phyloP scores from a whole-genome alignment of 2,329 filamentous ascomycete genomes.

The Trichoderma sp. region DNA sequence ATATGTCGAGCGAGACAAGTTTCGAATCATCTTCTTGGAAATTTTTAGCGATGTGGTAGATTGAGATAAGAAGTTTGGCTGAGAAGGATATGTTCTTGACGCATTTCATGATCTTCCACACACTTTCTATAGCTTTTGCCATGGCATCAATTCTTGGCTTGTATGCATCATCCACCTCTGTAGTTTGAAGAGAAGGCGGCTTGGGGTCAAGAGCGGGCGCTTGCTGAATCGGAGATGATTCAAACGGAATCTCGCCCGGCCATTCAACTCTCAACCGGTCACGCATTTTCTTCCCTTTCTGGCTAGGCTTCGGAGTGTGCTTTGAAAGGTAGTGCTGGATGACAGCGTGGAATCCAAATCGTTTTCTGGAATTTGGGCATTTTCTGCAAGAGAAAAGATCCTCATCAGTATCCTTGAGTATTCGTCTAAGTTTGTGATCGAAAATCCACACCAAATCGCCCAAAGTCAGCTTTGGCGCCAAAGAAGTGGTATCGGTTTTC shows the following conservation, averaged over 20 bases:
- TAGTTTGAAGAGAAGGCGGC: background rate
- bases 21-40: constrained; percentile 63
- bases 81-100: constrained; percentile 65
- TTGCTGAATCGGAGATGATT: constrained; percentile 42
- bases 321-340: constrained; percentile 85
- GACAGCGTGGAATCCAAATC: constrained; percentile 76
- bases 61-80: constrained; percentile 64
- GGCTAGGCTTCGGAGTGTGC: constrained; percentile 53
- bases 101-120: constrained; percentile 65
- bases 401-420: constrained; percentile 67
- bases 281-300: constrained; percentile 66
- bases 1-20: constrained; percentile 60
- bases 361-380: constrained; percentile 71
- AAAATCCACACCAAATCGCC: constrained; percentile 90
- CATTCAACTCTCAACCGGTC: constrained; percentile 82
- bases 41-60: constrained; percentile 63
- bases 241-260: constrained; percentile 76
- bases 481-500: constrained; percentile 54
- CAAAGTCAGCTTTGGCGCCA: constrained; percentile 67
- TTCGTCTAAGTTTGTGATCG: constrained; percentile 73
- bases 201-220: background rate
- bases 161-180: constrained; percentile 38
- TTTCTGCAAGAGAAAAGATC: constrained; percentile 77
- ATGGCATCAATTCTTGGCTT: constrained; percentile 56
- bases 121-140: constrained; percentile 57